Percentiles rank a stretch among this genome's conserved stretches.
Evolutionary conservation across 768 basidiomycete genomes (phyloP).

Genomic region (Leccinum imitatum): DNA sequence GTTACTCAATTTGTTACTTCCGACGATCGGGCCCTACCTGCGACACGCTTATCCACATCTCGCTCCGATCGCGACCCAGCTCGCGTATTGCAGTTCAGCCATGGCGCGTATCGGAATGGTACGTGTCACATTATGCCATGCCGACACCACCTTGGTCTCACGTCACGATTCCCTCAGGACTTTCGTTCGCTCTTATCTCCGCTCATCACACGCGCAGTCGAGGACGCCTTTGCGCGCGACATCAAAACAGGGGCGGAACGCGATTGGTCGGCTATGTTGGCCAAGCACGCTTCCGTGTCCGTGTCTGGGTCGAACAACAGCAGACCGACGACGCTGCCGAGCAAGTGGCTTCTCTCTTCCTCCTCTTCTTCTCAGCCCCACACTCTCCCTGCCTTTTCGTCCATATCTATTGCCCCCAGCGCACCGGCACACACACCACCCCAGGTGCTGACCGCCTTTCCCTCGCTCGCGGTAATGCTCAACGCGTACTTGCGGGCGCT

Average conservation of each 20-base stretch:
- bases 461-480: constrained; percentile 68
- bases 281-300: constrained; percentile 18
- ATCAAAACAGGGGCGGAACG: constrained; percentile 26
- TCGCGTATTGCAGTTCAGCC: constrained; percentile 90
- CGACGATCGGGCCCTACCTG: constrained; percentile 61
- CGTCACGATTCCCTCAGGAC: constrained; percentile 34
- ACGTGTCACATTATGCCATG: constrained; percentile 7
- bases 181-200: constrained; percentile 69
- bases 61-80: constrained; percentile 88
- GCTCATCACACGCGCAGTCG: constrained; percentile 66
- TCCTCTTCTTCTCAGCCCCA: constrained; percentile 24
- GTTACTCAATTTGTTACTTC: constrained; percentile 54
- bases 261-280: constrained; percentile 36
- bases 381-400: constrained; percentile 24
- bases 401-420: constrained; percentile 23
- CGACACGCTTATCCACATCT: constrained; percentile 58
- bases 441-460: constrained; percentile 66
- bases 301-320: constrained; percentile 11
- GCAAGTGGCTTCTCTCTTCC: constrained; percentile 52
- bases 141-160: not conserved
- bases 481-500: constrained; percentile 74
- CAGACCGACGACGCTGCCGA: constrained; percentile 35
- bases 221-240: constrained; percentile 52
- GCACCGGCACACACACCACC: constrained; percentile 64
- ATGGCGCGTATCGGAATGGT: constrained; percentile 89